A percentile compares a stretch with the other conserved stretches of the same genome.
phyloP scores from a whole-genome alignment of 1,284 basidiomycete genomes.

The Chalciporus piperatoides region DNA sequence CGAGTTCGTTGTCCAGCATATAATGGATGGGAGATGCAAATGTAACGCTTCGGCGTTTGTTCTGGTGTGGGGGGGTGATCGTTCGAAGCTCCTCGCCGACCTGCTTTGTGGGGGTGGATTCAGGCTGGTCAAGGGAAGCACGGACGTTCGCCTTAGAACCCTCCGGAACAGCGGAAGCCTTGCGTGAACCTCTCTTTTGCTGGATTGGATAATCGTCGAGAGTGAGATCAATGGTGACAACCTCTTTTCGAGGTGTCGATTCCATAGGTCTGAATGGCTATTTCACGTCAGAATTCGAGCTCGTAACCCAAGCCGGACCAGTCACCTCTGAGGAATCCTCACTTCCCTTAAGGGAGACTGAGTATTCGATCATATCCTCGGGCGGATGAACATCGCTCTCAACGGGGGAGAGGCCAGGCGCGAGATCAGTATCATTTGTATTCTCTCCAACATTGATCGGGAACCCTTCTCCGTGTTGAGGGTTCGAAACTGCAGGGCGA shows the following conservation, averaged over 20 bases:
- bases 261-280: conserved; percentile 13
- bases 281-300: not conserved
- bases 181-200: not conserved
- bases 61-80: conserved; percentile 6
- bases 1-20: conserved; percentile 5
- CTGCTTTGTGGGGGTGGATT: not conserved
- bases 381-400: not conserved
- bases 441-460: conserved; percentile 4
- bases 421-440: not conserved
- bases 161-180: not conserved
- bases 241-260: conserved; percentile 12
- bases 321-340: conserved; percentile 14
- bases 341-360: conserved; percentile 3
- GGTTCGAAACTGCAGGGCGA: conserved; percentile 1
- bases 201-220: conserved; percentile 17
- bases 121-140: not conserved
- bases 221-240: conserved; percentile 30
- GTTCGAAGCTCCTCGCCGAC: not conserved
- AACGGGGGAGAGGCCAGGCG: not conserved
- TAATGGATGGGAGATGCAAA: conserved; percentile 31
- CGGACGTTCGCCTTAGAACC: not conserved
- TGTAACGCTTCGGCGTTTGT: conserved; percentile 24
- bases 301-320: not conserved
- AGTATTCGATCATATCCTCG: not conserved
- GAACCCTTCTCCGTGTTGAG: not conserved